A percentile compares a stretch with the other conserved stretches of the same genome.
Conservation (phyloP, 495 filamentous ascomycete species). For the Hapsidospora chrysogenum region DNA sequence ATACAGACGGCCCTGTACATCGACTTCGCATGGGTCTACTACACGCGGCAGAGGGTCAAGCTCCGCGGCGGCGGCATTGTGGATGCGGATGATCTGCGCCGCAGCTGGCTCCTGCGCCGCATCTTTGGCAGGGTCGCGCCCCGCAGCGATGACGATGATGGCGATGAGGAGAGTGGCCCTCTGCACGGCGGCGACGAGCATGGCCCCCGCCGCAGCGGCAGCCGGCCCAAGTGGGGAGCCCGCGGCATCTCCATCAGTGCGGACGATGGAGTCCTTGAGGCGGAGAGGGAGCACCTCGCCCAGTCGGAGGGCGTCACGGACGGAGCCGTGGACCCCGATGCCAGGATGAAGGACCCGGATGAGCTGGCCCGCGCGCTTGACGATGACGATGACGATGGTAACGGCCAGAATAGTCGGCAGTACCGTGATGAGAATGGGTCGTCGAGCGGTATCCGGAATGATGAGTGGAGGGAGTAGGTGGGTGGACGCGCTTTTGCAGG, state of each 20-base stretch:
- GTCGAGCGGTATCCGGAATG: background rate
- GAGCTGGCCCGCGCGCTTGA: conserved; percentile 33
- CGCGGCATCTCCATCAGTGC: conserved; percentile 68
- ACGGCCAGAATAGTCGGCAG: background rate
- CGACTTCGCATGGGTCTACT: conserved; percentile 97
- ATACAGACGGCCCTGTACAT: conserved; percentile 82
- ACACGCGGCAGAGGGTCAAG: conserved; percentile 82
- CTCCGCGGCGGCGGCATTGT: conserved; percentile 79
- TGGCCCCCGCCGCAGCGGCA: conserved; percentile 8
- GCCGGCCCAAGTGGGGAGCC: conserved; percentile 49
- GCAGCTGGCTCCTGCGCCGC: conserved; percentile 55
- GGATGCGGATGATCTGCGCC: conserved; percentile 76
- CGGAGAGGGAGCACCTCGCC: conserved; percentile 16
- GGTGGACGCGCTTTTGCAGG: no score
- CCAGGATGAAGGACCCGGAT: conserved; percentile 39
- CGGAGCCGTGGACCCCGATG: conserved; percentile 29
- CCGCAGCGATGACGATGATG: conserved; percentile 6
- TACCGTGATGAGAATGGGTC: background rate
- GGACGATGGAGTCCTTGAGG: conserved; percentile 52
- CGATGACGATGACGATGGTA: conserved; percentile 29
- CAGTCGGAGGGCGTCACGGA: conserved; percentile 17
- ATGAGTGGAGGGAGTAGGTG: background rate
- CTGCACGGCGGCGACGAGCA: conserved; percentile 20
- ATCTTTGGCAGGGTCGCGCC: conserved; percentile 30
- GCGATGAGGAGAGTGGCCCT: conserved; percentile 30